Evolutionary conservation across 169 alveolate genomes (phyloP), one percentile per base, ranked within the genome.

Genomic region (Cryptosporidium sp.): DNA sequence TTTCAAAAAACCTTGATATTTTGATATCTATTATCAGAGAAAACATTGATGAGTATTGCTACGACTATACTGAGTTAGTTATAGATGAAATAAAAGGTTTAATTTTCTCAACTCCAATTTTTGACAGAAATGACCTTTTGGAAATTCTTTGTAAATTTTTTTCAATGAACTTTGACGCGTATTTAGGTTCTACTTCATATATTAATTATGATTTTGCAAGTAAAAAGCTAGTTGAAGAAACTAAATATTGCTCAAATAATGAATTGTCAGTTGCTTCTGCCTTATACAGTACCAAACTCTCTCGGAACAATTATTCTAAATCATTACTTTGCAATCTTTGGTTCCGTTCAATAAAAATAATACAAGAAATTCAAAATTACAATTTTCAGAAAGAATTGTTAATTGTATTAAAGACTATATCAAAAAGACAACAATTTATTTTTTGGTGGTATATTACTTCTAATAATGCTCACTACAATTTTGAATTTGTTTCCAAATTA

Each of bases 361-460:
- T 62, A 3, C 7, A 31, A n/a, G 68, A 42, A 23, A 42, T 9
- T 60, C 37, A 31, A 60, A 39, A 62, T 62, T 18, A 42, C 23
- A 29, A 39, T n/a, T 73, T 73, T 56, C 39, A 33, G 14, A 52
- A 45, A 26, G 52, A 65, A 8, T 80, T 80, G 48, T n/a, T 31
- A 23, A n/a, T 60, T 18, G 52, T 80, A 31, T 31, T 80, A 42
- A 10, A 65, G 18, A n/a, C 70, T 8, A 61, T 80, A 12, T 23
- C 87, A 42, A 35, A 37, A 39, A 80, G 42, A 12, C 69, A 80
- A 5, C 75, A 29, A 48, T 37, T 65, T 7, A 35, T 61, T 23
- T 37, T 80, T 23, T 80, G 42, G 45, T 80, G 75, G 73, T 80
- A 45, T 61, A 14, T 80, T 9, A 62, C 35, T 29, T 21, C 68